Base-by-base conservation (phyloP, 306 rosid genomes). In the Vigna hirtella region DNA sequence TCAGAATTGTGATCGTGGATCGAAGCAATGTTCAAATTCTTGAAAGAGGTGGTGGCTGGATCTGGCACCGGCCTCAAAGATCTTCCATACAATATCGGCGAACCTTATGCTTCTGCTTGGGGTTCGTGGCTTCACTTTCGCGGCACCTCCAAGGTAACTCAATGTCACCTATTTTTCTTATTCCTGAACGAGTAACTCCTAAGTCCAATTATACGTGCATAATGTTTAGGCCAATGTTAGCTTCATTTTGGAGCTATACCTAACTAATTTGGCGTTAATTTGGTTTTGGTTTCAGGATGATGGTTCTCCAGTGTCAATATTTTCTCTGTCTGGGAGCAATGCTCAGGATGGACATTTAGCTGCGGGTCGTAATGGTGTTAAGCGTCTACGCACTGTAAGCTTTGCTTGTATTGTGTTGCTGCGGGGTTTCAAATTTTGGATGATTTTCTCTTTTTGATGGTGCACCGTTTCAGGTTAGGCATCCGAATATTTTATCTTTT, bases 1-100 rank as follows among this genome's bases (percentile, higher is more conserved):
- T 79, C 56, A 72, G 24, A 59, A 61, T 78, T 59, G 38, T 61
- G 55, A 70, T 48, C 55, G 17, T 20, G 65, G 65, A 79, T 79
- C 77, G 16, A 50, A 49, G 50, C 5, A 68, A 81, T 81, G 98
- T 87, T 94, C 20, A 94, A 90, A 82, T 94, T 94, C 85, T 53
- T 94, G 85, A 95, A 91, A 76, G 97, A 96, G 50, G 98, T 93
- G 43, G 98, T 92, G 80, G 96, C 93, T 80, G 98, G 98, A 92
- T 95, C 98, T 69, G 97, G 98, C 43, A 65, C 89, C 4, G 98
- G 97, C 43, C 82, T 85, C 74, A 95, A 86, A 66, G 98, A 95
- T 95, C 98, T 95, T 56, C 98, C 98, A 10, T 95, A 92, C 90
- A 89, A 81, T 66, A 86, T 93, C 73, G 97, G 93, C 66, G 98